These are phyloP conservation scores for Lactifluus pinguis DNA, from an alignment of 768 basidiomycete genomes.

Conservation along the genomic window DNA sequence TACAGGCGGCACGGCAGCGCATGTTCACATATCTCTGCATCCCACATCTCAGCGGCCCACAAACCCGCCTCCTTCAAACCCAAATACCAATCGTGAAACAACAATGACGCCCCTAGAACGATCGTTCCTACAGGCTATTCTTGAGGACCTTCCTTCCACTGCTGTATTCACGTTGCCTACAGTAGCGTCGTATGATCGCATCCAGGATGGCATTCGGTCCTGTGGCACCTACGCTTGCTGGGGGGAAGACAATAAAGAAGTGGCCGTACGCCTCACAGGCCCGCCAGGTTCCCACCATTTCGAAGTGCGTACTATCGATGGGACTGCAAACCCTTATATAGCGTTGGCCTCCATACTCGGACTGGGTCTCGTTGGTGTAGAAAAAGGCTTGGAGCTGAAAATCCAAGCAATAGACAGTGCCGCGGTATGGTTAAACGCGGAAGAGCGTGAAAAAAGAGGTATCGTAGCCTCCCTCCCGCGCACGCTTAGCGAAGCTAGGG, in stretches of 20 bases:
- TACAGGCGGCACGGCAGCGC: constrained; percentile 46
- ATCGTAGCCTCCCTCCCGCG: constrained; percentile 44
- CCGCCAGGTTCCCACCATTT: constrained; percentile 49
- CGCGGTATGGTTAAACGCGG: constrained; percentile 38
- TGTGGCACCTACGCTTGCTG: constrained; percentile 64
- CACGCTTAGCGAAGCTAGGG: constrained; percentile 40
- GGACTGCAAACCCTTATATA: constrained; percentile 54
- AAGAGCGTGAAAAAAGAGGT: constrained; percentile 37
- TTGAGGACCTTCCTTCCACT: constrained; percentile 48
- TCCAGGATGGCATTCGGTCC: constrained; percentile 58
- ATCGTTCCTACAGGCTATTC: constrained; percentile 51
- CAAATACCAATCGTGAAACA: constrained; percentile 19
- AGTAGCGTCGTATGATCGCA: constrained; percentile 51
- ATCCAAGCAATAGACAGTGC: constrained; percentile 29
- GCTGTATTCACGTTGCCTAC: constrained; percentile 54
- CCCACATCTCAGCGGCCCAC: constrained; percentile 21
- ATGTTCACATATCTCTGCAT: constrained; percentile 60
- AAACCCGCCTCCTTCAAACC: not conserved
- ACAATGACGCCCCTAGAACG: constrained; percentile 38
- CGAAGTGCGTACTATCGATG: constrained; percentile 55
- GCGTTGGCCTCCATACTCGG: constrained; percentile 48
- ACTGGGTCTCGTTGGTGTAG: constrained; percentile 44
- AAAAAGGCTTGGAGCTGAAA: constrained; percentile 29
- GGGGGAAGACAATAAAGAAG: constrained; percentile 64
- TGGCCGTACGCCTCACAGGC: constrained; percentile 45